Base-by-base conservation (phyloP, 179 eudicot genomes). In the Silene coronaria region DNA sequence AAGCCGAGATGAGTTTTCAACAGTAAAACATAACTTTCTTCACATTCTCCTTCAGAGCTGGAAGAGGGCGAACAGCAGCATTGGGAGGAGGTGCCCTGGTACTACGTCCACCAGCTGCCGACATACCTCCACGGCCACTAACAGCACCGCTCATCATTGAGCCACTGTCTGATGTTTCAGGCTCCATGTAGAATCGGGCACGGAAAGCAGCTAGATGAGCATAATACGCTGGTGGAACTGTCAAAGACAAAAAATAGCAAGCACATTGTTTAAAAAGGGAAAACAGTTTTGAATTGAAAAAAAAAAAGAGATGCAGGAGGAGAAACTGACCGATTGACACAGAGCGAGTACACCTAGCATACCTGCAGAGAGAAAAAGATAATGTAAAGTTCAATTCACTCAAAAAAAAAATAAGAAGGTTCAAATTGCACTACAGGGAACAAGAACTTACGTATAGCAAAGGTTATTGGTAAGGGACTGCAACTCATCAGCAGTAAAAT, bases 181-280 rank as follows among this genome's bases (percentile, higher is more conserved):
- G 92, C 76, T 89, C 97, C 96, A 89, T 91, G 77, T 92, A 92
- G 69, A 87, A 92, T 2, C 97, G 91, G 32, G 97, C 97, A 23
- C 97, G 90, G 73, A 91, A 91, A 55, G 97, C 97, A 65, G 97
- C 96, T 67, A 92, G 79, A 84, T 91, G 97, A 6, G 97, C 97
- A 82, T 92, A 92, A 64, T 92, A 91, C n/a, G 97, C 97, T 1
- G 97, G 97, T 3, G 97, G 96, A 67, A 92, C 97, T 92, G 84
- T 58, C 7, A 62, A 42, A 21, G 11, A 8, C 23, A 45, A 76
- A 0, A 61, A 45, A 14, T 3, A 6, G 62, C 16, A 22, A 4
- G 5, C 0, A 42, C 48, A 7, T 30, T 10, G 0, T n/a, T 53
- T 53, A 16, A 53, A 16, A n/a, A 14, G n/a, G 58, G 21, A 19